Evolutionary conservation across 164 flowering plant species (phyloP).

Genomic region (Malania oleifera): DNA sequence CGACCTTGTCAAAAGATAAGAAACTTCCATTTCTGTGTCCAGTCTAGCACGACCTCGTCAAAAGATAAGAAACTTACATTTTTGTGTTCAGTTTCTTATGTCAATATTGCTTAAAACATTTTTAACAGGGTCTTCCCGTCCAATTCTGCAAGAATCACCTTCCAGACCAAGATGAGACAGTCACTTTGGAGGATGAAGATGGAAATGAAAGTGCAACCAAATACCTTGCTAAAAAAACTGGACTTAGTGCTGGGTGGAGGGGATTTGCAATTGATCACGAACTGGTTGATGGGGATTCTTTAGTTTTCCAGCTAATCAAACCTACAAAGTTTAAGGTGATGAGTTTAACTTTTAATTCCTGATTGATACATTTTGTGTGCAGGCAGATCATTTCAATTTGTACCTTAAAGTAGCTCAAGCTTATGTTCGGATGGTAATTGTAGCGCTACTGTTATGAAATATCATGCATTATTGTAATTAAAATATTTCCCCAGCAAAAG

Average conservation of each 20-base stretch:
- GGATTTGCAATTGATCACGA: conserved; percentile 66
- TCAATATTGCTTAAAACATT: not conserved
- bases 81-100: not conserved
- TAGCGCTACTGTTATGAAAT: too few species aligned
- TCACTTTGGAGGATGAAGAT: conserved; percentile 39
- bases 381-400: too few species aligned
- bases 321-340: conserved; percentile 63
- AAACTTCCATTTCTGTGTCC: not conserved
- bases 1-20: not conserved
- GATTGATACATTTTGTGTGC: not conserved
- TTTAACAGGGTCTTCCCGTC: conserved; percentile 52
- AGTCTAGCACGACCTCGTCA: not conserved
- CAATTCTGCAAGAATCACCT: conserved; percentile 42
- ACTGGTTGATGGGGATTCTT: conserved; percentile 74
- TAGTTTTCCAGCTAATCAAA: conserved; percentile 56
- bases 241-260: conserved; percentile 83
- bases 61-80: not conserved
- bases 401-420: too few species aligned
- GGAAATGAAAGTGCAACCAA: conserved; percentile 30
- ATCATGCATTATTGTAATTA: too few species aligned
- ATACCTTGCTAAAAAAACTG: conserved; percentile 50
- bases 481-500: too few species aligned
- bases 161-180: conserved; percentile 25
- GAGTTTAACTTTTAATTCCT: not conserved
- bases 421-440: too few species aligned